Conservation (phyloP, 306 rosid species). For the Pyrus pyrifolia region DNA sequence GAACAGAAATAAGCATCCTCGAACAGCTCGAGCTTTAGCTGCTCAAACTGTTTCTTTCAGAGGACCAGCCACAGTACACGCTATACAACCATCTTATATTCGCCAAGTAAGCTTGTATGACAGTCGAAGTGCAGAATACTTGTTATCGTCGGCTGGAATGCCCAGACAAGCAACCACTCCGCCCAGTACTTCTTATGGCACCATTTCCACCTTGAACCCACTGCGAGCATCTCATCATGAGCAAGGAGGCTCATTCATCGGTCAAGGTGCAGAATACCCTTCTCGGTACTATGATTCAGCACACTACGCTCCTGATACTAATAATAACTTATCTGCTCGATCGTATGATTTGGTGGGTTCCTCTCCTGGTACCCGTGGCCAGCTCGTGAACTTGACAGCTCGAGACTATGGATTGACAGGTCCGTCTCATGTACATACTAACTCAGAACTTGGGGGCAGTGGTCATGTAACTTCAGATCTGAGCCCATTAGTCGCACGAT, state of each 20-base stretch:
- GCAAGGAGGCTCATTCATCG: constrained; percentile 15
- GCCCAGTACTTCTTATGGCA: constrained; percentile 8
- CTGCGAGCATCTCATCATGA: constrained; percentile 18
- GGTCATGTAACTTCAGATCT: not conserved
- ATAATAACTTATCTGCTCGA: not conserved
- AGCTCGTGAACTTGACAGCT: not conserved
- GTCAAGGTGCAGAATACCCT: constrained; percentile 23
- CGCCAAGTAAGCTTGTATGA: constrained; percentile 4
- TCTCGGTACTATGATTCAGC: constrained; percentile 4
- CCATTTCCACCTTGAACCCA: constrained; percentile 7
- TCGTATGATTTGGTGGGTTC: constrained; percentile 6
- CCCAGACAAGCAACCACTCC: constrained; percentile 1
- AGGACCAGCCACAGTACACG: constrained; percentile 1
- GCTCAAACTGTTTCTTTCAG: constrained; percentile 4
- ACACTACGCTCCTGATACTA: not conserved
- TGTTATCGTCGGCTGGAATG: not conserved
- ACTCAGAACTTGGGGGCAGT: not conserved
- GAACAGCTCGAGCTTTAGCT: constrained; percentile 1
- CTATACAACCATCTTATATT: constrained; percentile 9
- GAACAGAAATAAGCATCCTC: constrained; percentile 6
- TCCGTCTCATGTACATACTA: not conserved
- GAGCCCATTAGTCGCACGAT: constrained; percentile 3
- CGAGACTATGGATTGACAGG: constrained; percentile 4
- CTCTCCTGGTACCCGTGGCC: constrained; percentile 8
- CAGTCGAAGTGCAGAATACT: constrained; percentile 14